Conservation (phyloP, 2,329 filamentous ascomycete genomes). For the Verruconis gallopava region DNA sequence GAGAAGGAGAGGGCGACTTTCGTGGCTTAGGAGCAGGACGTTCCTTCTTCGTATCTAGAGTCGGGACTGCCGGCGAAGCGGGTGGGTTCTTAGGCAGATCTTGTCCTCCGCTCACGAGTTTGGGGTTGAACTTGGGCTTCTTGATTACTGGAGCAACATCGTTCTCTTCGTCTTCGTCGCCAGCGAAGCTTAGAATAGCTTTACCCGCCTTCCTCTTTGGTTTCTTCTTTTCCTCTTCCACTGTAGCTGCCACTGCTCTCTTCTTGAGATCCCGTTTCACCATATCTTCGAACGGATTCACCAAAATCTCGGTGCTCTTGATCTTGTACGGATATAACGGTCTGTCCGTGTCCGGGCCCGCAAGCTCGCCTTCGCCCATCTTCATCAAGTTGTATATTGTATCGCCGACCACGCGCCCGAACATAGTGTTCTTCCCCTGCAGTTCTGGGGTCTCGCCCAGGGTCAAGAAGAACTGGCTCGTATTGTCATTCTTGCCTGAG, state of each 20-base stretch:
- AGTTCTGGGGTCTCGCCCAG: constrained; percentile 71
- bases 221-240: constrained; percentile 36
- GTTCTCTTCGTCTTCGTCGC: constrained; percentile 47
- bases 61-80: constrained; percentile 1
- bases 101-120: constrained; percentile 45
- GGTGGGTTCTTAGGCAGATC: constrained; percentile 12
- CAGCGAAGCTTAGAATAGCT: constrained; percentile 62
- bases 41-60: constrained; percentile 4
- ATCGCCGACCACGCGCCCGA: constrained; percentile 82
- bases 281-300: constrained; percentile 77
- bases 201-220: constrained; percentile 62
- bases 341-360: constrained; percentile 61
- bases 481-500: constrained; percentile 67
- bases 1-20: constrained; percentile 17
- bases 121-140: constrained; percentile 67
- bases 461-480: constrained; percentile 95
- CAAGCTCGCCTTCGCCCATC: constrained; percentile 78
- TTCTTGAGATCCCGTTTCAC: constrained; percentile 33
- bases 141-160: constrained; percentile 50
- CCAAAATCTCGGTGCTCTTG: constrained; percentile 57
- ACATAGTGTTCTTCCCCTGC: constrained; percentile 81
- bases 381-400: constrained; percentile 68
- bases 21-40: constrained; percentile 22
- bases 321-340: constrained; percentile 75
- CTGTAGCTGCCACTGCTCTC: constrained; percentile 41